Conservation (phyloP, 768 basidiomycete genomes). For the Leccinum truebloodii region DNA sequence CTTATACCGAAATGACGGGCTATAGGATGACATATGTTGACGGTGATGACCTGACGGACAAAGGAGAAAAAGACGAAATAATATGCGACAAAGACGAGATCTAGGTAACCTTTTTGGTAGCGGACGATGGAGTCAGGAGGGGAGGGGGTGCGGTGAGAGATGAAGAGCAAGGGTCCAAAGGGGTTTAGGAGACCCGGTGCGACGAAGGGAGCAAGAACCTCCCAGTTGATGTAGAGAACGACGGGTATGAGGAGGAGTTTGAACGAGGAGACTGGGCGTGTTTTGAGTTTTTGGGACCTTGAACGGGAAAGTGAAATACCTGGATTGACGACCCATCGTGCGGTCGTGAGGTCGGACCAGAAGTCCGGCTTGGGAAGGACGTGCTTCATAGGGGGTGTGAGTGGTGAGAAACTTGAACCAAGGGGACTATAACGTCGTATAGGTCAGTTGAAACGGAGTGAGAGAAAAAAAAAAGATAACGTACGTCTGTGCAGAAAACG, state of each 20-base stretch:
- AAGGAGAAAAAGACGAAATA: conserved; percentile 89
- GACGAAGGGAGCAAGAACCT: conserved; percentile 49
- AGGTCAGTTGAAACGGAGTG: neutral
- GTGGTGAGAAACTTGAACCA: neutral
- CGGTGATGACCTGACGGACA: conserved; percentile 71
- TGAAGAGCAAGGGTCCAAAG: conserved; percentile 67
- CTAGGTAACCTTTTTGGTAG: conserved; percentile 73
- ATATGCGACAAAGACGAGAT: conserved; percentile 79
- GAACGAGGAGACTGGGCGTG: conserved; percentile 55
- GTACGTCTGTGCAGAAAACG: neutral
- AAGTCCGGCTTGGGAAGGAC: conserved; percentile 22
- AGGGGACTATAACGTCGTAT: neutral
- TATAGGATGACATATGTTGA: conserved; percentile 64
- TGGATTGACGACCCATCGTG: conserved; percentile 76
- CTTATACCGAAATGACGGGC: conserved; percentile 73
- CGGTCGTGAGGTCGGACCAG: conserved; percentile 51
- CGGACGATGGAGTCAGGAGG: conserved; percentile 55
- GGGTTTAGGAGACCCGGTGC: conserved; percentile 62
- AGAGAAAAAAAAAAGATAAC: neutral
- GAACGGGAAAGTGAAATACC: conserved; percentile 35
- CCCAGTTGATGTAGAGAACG: conserved; percentile 66
- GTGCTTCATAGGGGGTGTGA: conserved; percentile 25
- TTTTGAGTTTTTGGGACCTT: neutral
- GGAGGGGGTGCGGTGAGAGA: conserved; percentile 61
- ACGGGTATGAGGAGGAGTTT: conserved; percentile 64